Percentiles rank a stretch among this genome's conserved stretches.
These are phyloP conservation scores for Saccharomyces hybrid DNA, from an alignment of 1,139 yeast genomes.

Conservation along the genomic window DNA sequence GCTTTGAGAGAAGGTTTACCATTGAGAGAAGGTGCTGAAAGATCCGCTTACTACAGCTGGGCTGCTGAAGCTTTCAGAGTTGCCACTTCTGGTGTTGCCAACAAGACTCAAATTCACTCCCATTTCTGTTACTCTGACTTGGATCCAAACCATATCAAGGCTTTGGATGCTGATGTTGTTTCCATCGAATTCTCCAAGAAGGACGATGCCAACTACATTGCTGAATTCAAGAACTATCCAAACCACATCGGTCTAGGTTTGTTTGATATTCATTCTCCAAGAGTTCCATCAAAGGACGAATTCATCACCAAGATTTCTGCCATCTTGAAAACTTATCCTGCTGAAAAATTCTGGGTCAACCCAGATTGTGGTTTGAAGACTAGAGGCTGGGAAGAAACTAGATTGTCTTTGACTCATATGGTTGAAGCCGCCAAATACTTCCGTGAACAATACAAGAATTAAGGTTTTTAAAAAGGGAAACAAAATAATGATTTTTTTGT, in stretches of 20 bases:
- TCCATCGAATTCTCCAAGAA: slow-evolving; percentile 99
- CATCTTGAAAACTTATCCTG: slow-evolving; percentile 94
- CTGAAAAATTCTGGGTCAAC: slow-evolving; percentile 98
- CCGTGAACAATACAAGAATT: slow-evolving; percentile 55
- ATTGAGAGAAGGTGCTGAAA: slow-evolving; percentile 94
- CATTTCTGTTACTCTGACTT: slow-evolving; percentile 99
- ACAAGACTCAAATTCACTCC: slow-evolving; percentile 96
- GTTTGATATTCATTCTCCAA: slow-evolving; percentile 98
- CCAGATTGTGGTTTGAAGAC: slow-evolving; percentile 99
- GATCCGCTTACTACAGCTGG: slow-evolving; percentile 95
- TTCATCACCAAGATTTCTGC: slow-evolving; percentile 88
- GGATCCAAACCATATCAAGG: slow-evolving; percentile 99
- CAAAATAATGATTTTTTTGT: slow-evolving; percentile 2
- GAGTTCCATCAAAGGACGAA: slow-evolving; percentile 97
- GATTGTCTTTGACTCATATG: slow-evolving; percentile 89
- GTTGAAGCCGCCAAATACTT: slow-evolving; percentile 96
- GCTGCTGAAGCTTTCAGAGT: slow-evolving; percentile 99
- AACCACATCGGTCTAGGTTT: slow-evolving; percentile 99
- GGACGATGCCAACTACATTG: slow-evolving; percentile 96
- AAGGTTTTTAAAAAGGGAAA: slow-evolving; percentile 7
- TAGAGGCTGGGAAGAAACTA: slow-evolving; percentile 91
- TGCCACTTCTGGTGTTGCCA: slow-evolving; percentile 95
- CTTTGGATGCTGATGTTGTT: slow-evolving; percentile 98
- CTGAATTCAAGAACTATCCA: slow-evolving; percentile 97
- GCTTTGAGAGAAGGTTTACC: slow-evolving; percentile 99